These are phyloP conservation scores for Sporothrix globosa DNA, from an alignment of 2,329 filamentous ascomycete genomes.

Conservation along the genomic window DNA sequence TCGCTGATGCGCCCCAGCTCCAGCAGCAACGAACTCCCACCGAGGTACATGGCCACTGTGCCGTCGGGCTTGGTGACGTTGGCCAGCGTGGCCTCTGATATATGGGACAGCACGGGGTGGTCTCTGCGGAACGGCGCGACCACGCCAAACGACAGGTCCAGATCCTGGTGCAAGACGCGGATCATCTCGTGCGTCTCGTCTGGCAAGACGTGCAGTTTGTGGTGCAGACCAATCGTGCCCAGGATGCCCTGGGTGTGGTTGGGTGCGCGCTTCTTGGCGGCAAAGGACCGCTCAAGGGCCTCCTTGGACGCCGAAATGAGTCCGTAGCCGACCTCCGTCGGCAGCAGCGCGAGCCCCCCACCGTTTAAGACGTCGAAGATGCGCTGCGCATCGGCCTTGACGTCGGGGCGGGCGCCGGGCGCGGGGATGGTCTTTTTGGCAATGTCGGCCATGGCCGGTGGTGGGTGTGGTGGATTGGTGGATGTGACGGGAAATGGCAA, in stretches of 20 bases:
- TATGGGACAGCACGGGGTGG: neutral
- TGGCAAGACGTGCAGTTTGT: constrained; percentile 35
- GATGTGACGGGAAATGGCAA: neutral
- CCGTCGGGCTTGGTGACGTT: constrained; percentile 14
- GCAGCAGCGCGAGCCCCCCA: constrained; percentile 38
- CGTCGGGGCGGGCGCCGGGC: constrained; percentile 16
- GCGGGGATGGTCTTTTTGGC: constrained; percentile 6
- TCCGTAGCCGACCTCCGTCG: constrained; percentile 40
- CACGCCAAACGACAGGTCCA: constrained; percentile 34
- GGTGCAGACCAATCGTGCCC: constrained; percentile 37
- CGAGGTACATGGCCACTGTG: constrained; percentile 1
- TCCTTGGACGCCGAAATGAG: constrained; percentile 35
- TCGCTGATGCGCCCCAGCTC: constrained; percentile 39
- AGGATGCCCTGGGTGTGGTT: constrained; percentile 38
- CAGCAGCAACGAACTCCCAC: constrained; percentile 35
- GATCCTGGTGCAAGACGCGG: constrained; percentile 35
- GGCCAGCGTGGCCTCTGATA: neutral
- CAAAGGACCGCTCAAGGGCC: constrained; percentile 36
- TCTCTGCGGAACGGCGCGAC: constrained; percentile 31
- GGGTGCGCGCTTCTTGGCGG: constrained; percentile 37
- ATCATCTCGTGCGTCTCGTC: constrained; percentile 33
- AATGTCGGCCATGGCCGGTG: neutral
- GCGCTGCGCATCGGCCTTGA: constrained; percentile 27
- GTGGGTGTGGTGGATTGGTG: neutral
- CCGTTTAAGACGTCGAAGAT: constrained; percentile 34